Percentiles rank a stretch among this genome's conserved stretches.
Conservation (phyloP, 352 stramenopile genomes). For the Globisporangium polare region DNA sequence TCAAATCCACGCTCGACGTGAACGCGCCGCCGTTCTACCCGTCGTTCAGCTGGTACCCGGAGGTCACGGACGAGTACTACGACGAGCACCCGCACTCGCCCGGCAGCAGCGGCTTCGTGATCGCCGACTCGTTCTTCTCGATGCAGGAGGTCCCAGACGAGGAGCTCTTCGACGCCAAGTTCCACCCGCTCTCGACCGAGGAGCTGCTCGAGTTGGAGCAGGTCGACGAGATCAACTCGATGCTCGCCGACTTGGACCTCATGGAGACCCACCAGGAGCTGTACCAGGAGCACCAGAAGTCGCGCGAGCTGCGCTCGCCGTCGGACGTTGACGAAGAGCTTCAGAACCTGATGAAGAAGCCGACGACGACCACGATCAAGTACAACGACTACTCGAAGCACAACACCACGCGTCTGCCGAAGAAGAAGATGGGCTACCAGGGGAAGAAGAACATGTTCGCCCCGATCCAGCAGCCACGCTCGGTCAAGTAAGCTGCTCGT, state of each 20-base stretch:
- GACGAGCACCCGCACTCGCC: constrained; percentile 53
- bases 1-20: constrained; percentile 43
- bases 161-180: constrained; percentile 69
- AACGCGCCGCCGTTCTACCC: constrained; percentile 58
- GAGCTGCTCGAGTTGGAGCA: constrained; percentile 71
- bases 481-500: constrained; percentile 44
- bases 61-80: constrained; percentile 68
- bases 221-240: constrained; percentile 76
- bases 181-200: constrained; percentile 49
- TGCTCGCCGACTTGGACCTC: constrained; percentile 72
- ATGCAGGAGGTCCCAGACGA: constrained; percentile 64
- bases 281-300: constrained; percentile 13
- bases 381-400: constrained; percentile 33
- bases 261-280: constrained; percentile 73
- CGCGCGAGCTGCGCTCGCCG: constrained; percentile 14
- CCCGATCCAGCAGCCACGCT: constrained; percentile 61
- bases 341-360: constrained; percentile 52
- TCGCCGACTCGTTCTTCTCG: constrained; percentile 47
- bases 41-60: constrained; percentile 48
- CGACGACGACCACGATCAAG: constrained; percentile 25
- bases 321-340: constrained; percentile 50
- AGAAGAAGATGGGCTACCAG: constrained; percentile 40
- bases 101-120: constrained; percentile 58
- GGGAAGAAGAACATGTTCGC: constrained; percentile 45
- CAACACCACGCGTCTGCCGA: constrained; percentile 20